Percentiles rank a stretch among this genome's conserved stretches.
Conservation (phyloP, 1,139 yeast species). For the Hyphopichia wangnamkhiaoensis region DNA sequence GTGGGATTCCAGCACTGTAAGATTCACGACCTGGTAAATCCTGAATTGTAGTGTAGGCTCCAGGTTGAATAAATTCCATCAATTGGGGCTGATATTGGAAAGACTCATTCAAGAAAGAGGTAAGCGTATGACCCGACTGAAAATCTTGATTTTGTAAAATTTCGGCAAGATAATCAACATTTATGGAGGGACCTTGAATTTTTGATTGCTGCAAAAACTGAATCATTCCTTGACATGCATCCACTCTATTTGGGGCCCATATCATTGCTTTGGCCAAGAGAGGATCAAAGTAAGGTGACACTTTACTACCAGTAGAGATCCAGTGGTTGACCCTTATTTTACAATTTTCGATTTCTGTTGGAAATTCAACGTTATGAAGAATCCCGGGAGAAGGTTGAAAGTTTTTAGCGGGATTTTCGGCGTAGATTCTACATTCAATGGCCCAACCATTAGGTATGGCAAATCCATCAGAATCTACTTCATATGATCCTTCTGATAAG, state of each 20-base stretch:
- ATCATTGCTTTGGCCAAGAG: conserved; percentile 37
- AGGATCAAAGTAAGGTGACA: conserved; percentile 41
- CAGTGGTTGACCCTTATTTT: conserved; percentile 35
- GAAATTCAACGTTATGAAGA: conserved; percentile 28
- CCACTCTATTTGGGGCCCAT: conserved; percentile 28
- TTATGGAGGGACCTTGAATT: conserved; percentile 33
- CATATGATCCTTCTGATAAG: conserved; percentile 12
- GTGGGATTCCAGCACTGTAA: conserved; percentile 30
- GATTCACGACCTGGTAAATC: conserved; percentile 32
- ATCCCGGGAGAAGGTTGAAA: conserved; percentile 40
- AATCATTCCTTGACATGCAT: conserved; percentile 23
- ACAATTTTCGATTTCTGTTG: conserved; percentile 13
- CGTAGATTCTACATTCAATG: conserved; percentile 36
- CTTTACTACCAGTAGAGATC: conserved; percentile 33
- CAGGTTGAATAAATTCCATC: conserved; percentile 29
- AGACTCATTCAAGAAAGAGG: conserved; percentile 21
- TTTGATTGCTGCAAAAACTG: conserved; percentile 19
- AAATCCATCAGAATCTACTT: conserved; percentile 13
- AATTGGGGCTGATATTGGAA: conserved; percentile 25
- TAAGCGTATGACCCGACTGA: conserved; percentile 25
- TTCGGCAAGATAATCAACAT: conserved; percentile 27
- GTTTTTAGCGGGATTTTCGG: conserved; percentile 35
- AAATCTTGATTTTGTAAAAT: conserved; percentile 22
- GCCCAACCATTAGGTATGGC: conserved; percentile 37
- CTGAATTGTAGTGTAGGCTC: conserved; percentile 35